These are phyloP conservation scores for Neonectria faginata DNA, from an alignment of 2,329 filamentous ascomycete species.

Conservation along the genomic window DNA sequence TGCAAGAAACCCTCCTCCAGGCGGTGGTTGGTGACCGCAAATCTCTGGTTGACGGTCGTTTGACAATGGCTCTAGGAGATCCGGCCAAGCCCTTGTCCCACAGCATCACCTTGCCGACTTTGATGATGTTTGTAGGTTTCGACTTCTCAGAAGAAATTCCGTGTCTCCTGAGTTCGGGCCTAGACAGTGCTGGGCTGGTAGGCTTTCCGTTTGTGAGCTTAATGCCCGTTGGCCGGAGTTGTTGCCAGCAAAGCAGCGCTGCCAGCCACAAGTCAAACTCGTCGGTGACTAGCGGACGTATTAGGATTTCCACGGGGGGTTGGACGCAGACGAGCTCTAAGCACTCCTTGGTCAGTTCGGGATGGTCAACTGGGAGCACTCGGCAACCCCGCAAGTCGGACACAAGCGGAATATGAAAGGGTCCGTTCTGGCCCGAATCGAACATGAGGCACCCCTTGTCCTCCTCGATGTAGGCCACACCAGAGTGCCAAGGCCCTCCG, in stretches of 20 bases:
- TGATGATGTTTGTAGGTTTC: conserved; percentile 79
- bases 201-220: conserved; percentile 62
- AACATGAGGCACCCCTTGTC: conserved; percentile 80
- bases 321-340: conserved; percentile 67
- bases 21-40: conserved; percentile 65
- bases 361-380: conserved; percentile 67
- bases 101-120: conserved; percentile 89
- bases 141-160: conserved; percentile 49
- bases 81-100: conserved; percentile 82
- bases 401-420: conserved; percentile 75
- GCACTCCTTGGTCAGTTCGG: conserved; percentile 59
- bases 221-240: conserved; percentile 71
- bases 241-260: conserved; percentile 84
- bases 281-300: conserved; percentile 72
- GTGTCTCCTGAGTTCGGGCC: conserved; percentile 59
- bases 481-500: conserved; percentile 73
- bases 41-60: conserved; percentile 68
- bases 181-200: conserved; percentile 49
- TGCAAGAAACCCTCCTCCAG: conserved; percentile 92
- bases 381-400: conserved; percentile 80
- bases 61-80: conserved; percentile 67
- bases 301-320: conserved; percentile 69
- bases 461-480: conserved; percentile 83
- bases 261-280: conserved; percentile 86
- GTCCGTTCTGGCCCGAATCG: conserved; percentile 74